Conservation (phyloP, 768 basidiomycete species). For the Dacryopinax primogenitus region DNA sequence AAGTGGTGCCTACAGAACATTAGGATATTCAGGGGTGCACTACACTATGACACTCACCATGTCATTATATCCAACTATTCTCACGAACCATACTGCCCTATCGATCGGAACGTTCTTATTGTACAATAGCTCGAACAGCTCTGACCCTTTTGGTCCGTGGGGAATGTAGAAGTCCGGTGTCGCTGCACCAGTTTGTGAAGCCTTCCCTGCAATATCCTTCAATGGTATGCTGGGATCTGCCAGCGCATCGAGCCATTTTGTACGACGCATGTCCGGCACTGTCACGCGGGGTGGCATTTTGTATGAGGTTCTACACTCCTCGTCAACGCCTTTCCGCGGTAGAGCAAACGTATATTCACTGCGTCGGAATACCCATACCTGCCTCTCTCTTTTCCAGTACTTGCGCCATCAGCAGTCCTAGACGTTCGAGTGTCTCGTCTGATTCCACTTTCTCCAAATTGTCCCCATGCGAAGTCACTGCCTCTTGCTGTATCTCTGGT, state of each 20-base stretch:
- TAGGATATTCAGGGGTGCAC: background rate
- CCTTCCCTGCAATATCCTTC: constrained; percentile 59
- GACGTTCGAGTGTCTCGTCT: background rate
- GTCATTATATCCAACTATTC: constrained; percentile 79
- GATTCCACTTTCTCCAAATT: constrained; percentile 4
- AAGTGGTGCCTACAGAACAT: background rate
- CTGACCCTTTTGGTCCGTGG: constrained; percentile 73
- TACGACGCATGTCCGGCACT: constrained; percentile 62
- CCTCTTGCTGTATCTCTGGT: background rate
- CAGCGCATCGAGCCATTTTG: constrained; percentile 71
- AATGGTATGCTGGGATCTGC: constrained; percentile 70
- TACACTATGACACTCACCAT: constrained; percentile 40
- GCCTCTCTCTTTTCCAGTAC: background rate
- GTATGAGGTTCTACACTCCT: constrained; percentile 36
- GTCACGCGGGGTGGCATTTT: constrained; percentile 75
- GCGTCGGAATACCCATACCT: background rate
- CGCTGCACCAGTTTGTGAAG: constrained; percentile 19
- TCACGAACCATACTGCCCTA: constrained; percentile 76
- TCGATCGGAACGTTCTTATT: constrained; percentile 62
- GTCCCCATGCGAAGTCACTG: background rate
- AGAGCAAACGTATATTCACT: background rate
- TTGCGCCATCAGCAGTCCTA: background rate
- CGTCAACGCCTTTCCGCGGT: background rate
- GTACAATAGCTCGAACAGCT: constrained; percentile 67
- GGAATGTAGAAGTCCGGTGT: constrained; percentile 36